A percentile compares a stretch with the other conserved stretches of the same genome.
phyloP scores from a whole-genome alignment of 768 basidiomycete species.

The Psilocybe subaeruginosa region DNA sequence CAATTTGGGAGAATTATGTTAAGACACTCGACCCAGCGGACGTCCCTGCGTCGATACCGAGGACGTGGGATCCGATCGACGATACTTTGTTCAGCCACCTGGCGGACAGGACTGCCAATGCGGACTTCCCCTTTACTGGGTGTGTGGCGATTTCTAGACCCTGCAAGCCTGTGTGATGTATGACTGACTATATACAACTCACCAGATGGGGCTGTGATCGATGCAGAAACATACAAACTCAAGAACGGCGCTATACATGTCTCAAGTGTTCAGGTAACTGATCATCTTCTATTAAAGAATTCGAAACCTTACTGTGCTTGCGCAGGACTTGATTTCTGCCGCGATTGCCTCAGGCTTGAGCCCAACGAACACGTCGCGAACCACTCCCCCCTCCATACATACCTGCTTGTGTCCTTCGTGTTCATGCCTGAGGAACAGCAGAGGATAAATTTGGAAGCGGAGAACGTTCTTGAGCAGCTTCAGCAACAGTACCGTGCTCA shows the following conservation, averaged over 20 bases:
- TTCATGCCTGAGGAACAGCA: constrained; percentile 1
- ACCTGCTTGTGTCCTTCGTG: background rate
- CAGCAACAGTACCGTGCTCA: background rate
- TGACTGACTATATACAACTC: too few species aligned
- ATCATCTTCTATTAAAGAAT: background rate
- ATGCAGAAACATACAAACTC: background rate
- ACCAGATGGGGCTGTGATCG: background rate
- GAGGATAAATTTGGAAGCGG: background rate
- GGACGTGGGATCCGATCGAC: constrained; percentile 8
- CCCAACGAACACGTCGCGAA: background rate
- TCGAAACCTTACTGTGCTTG: background rate
- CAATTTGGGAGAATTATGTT: background rate
- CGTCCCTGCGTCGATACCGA: constrained; percentile 7
- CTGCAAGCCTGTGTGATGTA: background rate
- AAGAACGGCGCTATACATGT: background rate
- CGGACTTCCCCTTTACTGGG: background rate
- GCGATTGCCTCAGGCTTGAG: background rate
- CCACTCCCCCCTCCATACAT: background rate
- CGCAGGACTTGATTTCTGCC: background rate
- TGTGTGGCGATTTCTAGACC: background rate
- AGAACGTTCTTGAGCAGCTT: background rate
- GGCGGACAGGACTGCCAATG: background rate
- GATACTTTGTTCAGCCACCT: background rate
- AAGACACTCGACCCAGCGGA: background rate
- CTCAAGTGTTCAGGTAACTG: background rate